Percentiles rank a stretch among this genome's conserved stretches.
These are phyloP conservation scores for Aureobasidium sp. DNA, from an alignment of 2,329 filamentous ascomycete genomes.

Conservation along the genomic window DNA sequence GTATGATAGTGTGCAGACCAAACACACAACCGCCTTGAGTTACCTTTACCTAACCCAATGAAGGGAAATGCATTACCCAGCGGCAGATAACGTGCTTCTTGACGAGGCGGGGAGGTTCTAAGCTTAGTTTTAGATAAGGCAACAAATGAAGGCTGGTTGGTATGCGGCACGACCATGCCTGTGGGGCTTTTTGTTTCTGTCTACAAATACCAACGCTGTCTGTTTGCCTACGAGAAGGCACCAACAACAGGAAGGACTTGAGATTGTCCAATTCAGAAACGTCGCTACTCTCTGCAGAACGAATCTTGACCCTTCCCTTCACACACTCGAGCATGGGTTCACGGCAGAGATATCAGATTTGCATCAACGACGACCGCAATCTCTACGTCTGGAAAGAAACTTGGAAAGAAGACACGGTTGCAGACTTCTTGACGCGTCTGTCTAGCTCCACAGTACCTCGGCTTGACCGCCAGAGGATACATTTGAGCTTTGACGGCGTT, in stretches of 20 bases:
- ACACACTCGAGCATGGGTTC: not conserved
- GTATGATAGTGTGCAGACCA: not conserved
- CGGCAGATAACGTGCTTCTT: not conserved
- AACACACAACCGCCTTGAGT: not conserved
- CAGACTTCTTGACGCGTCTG: conserved; percentile 1
- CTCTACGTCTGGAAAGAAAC: not conserved
- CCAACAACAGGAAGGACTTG: not conserved
- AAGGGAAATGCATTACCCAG: not conserved
- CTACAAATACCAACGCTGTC: not conserved
- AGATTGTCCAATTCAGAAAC: not conserved
- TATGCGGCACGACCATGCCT: not conserved
- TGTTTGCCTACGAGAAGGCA: not conserved
- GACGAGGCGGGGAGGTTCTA: not conserved
- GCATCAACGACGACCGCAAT: conserved; percentile 8
- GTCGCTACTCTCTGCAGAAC: not conserved
- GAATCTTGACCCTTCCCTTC: not conserved
- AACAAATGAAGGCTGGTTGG: not conserved
- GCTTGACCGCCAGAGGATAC: not conserved
- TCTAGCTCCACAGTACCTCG: not conserved
- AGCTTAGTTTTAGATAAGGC: not conserved
- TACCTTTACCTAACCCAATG: not conserved
- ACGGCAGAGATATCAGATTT: not conserved
- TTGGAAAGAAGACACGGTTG: conserved; percentile 12
- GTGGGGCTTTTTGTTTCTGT: not conserved
- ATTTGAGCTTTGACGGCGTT: conserved; percentile 14